These are phyloP conservation scores for Russula sp. DNA, from an alignment of 768 basidiomycete genomes.

Conservation along the genomic window DNA sequence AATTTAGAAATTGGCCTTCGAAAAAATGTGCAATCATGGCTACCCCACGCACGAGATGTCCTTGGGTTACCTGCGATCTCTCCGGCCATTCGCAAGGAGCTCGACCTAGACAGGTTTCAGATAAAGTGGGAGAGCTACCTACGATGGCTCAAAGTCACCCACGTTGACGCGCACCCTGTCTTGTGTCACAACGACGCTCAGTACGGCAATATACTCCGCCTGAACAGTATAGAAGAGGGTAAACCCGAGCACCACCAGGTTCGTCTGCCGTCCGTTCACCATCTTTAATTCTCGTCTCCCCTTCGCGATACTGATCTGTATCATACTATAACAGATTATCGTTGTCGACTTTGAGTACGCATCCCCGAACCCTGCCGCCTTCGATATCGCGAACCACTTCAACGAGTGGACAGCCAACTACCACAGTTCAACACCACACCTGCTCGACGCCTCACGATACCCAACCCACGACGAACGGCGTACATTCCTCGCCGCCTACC, in stretches of 20 bases:
- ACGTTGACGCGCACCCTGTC: slow-evolving; percentile 62
- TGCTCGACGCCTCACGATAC: slow-evolving; percentile 62
- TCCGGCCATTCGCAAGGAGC: slow-evolving; percentile 45
- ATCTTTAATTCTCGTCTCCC: slow-evolving; percentile 13
- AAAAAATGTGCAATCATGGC: slow-evolving; percentile 71
- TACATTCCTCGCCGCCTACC: slow-evolving; percentile 85
- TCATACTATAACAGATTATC: slow-evolving; percentile 57
- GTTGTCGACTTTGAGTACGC: slow-evolving; percentile 99
- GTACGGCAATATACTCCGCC: slow-evolving; percentile 85
- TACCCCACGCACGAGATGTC: slow-evolving; percentile 68
- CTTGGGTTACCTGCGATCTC: slow-evolving; percentile 56
- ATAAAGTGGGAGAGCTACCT: slow-evolving; percentile 66
- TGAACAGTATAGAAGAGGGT: slow-evolving; percentile 56
- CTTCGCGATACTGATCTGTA: slow-evolving; percentile 26
- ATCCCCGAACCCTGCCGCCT: slow-evolving; percentile 85
- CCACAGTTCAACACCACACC: slow-evolving; percentile 63
- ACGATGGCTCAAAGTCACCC: slow-evolving; percentile 59
- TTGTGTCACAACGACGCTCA: slow-evolving; percentile 95
- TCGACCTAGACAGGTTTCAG: slow-evolving; percentile 65
- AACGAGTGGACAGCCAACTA: slow-evolving; percentile 97
- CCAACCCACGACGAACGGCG: slow-evolving; percentile 69
- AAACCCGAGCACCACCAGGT: slow-evolving; percentile 77
- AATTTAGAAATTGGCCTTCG: slow-evolving; percentile 58
- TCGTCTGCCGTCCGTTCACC: slow-evolving; percentile 31
- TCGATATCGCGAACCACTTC: slow-evolving; percentile 96